Evolutionary conservation across 108 stramenopile genomes (phyloP), one percentile per base, ranked within the genome.

Genomic region (Schizochytrium sp.): DNA sequence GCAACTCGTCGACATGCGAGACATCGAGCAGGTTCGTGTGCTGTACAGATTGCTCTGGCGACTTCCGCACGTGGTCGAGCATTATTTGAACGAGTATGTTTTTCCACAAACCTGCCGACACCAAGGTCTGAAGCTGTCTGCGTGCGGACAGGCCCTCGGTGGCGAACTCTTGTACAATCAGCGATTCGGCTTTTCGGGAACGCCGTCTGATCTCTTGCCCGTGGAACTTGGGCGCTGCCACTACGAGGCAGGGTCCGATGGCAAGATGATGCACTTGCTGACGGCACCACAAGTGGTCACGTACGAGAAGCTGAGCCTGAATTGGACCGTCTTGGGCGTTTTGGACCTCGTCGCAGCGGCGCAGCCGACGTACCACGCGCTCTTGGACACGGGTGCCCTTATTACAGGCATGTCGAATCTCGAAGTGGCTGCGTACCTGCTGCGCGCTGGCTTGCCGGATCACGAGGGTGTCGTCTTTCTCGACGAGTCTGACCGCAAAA

Each of bases 171-270:
- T 92, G 16, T 92, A 91, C 63, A 72, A 58, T 34, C 25, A 6
- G 18, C 89, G 89, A 5, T 63, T 92, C n/a, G 92, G 92, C 48
- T 92, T 92, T 59, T 90, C 90, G 0, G 92, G 92, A 5, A 92
- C 92, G 45, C 91, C 92, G 1, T 69, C 60, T 14, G 91, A 92
- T 87, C 87, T 92, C 5, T 58, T 92, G 23, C 92, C 92, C 28
- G 16, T 58, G 28, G 98, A 98, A 71, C 94, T 99, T 8, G 92
- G 92, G 19, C 96, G 95, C 72, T 99, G 98, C 87, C 95, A 97
- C 58, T 99, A 97, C 89, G 98, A 99, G 89, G 97, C 96, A 55
- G 97, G 98, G 43, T 96, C 96, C 28, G 98, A 98, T 88, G 98
- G 98, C 55, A 95, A 97, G 91, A 99, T 99, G 92, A 92, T 97